Conservation (phyloP, 768 basidiomycete genomes). For the Boletus speciosus region DNA sequence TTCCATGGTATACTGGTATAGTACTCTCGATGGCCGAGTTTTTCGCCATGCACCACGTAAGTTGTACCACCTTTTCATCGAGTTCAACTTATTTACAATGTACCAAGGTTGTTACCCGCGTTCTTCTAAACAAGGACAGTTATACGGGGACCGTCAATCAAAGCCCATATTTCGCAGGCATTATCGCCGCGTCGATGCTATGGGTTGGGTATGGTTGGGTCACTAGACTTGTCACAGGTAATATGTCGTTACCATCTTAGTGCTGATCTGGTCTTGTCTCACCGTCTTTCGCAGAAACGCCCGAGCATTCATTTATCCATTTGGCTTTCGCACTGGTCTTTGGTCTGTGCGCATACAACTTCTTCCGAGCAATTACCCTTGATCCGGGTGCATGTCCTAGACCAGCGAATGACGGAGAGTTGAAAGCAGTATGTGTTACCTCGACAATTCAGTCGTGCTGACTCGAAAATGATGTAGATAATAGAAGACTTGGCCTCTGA, state of each 20-base stretch:
- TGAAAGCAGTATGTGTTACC: conserved; percentile 67
- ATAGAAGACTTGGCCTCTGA: conserved; percentile 88
- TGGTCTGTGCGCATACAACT: conserved; percentile 79
- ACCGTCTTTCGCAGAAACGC: conserved; percentile 51
- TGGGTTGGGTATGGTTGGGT: conserved; percentile 88
- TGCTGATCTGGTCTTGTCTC: background rate
- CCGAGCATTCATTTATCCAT: conserved; percentile 72
- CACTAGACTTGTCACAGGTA: conserved; percentile 70
- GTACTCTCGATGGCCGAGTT: conserved; percentile 82
- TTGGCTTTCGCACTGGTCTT: conserved; percentile 69
- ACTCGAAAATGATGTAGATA: conserved; percentile 44
- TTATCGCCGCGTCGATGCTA: conserved; percentile 79
- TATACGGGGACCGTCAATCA: conserved; percentile 81
- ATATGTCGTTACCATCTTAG: conserved; percentile 18
- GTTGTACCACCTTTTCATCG: conserved; percentile 25
- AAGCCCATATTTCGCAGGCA: conserved; percentile 91
- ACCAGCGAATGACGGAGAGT: conserved; percentile 76
- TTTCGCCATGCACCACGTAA: conserved; percentile 90
- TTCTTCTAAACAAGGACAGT: conserved; percentile 75
- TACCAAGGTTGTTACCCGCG: conserved; percentile 75
- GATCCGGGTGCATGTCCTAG: conserved; percentile 88
- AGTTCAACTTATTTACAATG: conserved; percentile 8
- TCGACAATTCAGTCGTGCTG: background rate
- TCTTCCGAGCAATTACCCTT: conserved; percentile 83
- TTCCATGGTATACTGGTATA: conserved; percentile 89